Evolutionary conservation across 192 early-diverging fungal genomes (phyloP).

Genomic region (Radiomyces spectabilis): DNA sequence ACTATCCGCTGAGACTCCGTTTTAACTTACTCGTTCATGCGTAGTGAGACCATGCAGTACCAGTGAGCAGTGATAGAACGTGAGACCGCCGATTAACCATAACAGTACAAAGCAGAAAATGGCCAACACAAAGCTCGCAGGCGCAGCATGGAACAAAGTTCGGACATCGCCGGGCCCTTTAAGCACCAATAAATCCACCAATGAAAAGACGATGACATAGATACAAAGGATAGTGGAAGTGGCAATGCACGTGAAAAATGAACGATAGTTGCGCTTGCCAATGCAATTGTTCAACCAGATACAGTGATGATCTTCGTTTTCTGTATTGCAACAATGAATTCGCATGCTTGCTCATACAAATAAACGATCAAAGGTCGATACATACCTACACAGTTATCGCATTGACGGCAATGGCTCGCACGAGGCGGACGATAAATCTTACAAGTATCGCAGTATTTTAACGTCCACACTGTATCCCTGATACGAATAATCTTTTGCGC

Average conservation of each 20-base stretch:
- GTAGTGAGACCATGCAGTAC: constrained; percentile 74
- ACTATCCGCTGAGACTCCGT: background rate
- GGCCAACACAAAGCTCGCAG: constrained; percentile 47
- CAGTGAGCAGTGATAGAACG: constrained; percentile 70
- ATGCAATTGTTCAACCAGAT: constrained; percentile 95
- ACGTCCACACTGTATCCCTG: constrained; percentile 48
- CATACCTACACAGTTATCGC: constrained; percentile 84
- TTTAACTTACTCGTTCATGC: constrained; percentile 68
- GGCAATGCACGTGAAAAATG: constrained; percentile 75
- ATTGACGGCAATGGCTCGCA: constrained; percentile 78
- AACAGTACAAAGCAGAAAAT: constrained; percentile 56
- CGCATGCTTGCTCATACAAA: too few relatives aligned
- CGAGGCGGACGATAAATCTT: constrained; percentile 83
- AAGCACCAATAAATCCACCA: constrained; percentile 43
- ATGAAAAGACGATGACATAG: constrained; percentile 51
- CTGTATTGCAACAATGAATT: constrained; percentile 22
- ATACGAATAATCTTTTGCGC: constrained; percentile 50
- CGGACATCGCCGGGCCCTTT: background rate
- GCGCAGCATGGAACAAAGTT: constrained; percentile 15
- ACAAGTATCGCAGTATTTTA: constrained; percentile 92
- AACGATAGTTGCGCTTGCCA: constrained; percentile 73
- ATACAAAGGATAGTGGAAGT: constrained; percentile 51
- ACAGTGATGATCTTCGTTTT: constrained; percentile 86
- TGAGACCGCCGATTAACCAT: constrained; percentile 65
- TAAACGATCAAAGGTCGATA: too few relatives aligned